phyloP scores from a whole-genome alignment of 345 rosid species.

The Linum usitatissimum region DNA sequence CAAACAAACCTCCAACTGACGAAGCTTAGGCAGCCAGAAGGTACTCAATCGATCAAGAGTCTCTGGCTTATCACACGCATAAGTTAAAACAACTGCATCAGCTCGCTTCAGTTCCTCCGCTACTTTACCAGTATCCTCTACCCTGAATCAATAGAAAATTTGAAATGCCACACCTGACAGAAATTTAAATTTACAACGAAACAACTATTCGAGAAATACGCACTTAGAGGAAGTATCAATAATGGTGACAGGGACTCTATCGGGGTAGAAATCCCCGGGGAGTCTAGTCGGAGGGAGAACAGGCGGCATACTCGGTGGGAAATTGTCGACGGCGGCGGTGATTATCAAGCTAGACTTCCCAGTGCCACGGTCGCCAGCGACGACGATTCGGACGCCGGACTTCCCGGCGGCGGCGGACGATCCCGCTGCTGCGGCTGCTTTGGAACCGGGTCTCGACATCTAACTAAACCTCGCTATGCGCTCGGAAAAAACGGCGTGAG shows the following conservation, averaged over 20 bases:
- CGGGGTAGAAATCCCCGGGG: conserved; percentile 74
- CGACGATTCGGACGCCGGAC: conserved; percentile 65
- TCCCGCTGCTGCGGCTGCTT: conserved; percentile 26
- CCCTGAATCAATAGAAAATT: conserved; percentile 21
- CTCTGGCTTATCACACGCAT: conserved; percentile 52
- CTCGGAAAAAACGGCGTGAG: background rate
- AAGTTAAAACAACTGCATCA: conserved; percentile 77
- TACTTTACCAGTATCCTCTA: conserved; percentile 50
- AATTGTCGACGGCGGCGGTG: conserved; percentile 62
- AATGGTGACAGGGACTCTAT: conserved; percentile 74
- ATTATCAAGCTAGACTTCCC: conserved; percentile 94
- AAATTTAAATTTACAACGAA: conserved; percentile 7
- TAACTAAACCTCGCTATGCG: background rate
- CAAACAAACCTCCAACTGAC: conserved; percentile 37
- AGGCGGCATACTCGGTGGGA: conserved; percentile 57
- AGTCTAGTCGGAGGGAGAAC: conserved; percentile 69
- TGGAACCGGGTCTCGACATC: conserved; percentile 6
- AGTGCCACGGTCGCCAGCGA: conserved; percentile 80
- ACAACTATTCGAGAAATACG: background rate
- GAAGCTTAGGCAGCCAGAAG: conserved; percentile 80
- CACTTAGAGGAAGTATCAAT: conserved; percentile 86
- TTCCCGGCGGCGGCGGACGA: conserved; percentile 39
- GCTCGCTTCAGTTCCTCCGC: conserved; percentile 64
- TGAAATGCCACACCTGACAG: conserved; percentile 3
- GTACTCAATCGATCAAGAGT: conserved; percentile 57